Evolutionary conservation across 2,329 filamentous ascomycete species (phyloP).

Genomic region (Sphaerulina vaccinii): DNA sequence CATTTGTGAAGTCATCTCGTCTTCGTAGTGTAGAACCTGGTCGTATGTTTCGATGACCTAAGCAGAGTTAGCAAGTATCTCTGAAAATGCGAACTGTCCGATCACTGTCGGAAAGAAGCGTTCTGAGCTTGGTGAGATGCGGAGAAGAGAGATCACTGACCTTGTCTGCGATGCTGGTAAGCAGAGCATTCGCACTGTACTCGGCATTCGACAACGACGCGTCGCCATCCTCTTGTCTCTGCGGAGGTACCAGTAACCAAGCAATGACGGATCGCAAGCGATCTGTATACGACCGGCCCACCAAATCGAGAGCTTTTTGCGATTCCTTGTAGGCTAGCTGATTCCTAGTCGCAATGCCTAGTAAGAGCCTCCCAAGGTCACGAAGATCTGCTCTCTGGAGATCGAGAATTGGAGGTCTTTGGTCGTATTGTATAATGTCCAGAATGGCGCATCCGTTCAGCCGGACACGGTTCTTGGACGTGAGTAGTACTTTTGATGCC

Average conservation of each 20-base stretch:
- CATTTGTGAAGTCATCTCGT: constrained; percentile 70
- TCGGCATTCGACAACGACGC: not conserved
- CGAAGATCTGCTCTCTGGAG: constrained; percentile 85
- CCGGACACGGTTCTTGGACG: constrained; percentile 84
- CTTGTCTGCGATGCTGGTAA: constrained; percentile 75
- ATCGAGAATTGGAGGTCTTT: constrained; percentile 65
- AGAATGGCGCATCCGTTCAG: constrained; percentile 85
- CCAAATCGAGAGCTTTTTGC: constrained; percentile 70
- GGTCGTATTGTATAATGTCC: constrained; percentile 83
- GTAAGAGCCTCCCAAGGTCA: constrained; percentile 77
- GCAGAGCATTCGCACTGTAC: constrained; percentile 77
- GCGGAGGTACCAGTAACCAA: constrained; percentile 72
- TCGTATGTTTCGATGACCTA: constrained; percentile 75
- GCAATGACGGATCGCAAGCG: constrained; percentile 76
- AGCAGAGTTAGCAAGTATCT: no score
- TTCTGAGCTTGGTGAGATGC: no score
- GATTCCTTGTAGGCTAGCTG: constrained; percentile 56
- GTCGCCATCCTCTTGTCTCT: constrained; percentile 12
- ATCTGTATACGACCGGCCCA: constrained; percentile 72
- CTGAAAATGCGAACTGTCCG: no score
- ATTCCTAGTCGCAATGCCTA: constrained; percentile 69
- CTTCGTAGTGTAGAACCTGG: constrained; percentile 73
- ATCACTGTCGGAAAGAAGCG: no score
- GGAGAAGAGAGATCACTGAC: no score
- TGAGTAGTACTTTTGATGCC: constrained; percentile 83